A percentile compares a stretch with the other conserved stretches of the same genome.
phyloP scores from a whole-genome alignment of 176 grass and related monocot genomes.

The Bromus sterilis region DNA sequence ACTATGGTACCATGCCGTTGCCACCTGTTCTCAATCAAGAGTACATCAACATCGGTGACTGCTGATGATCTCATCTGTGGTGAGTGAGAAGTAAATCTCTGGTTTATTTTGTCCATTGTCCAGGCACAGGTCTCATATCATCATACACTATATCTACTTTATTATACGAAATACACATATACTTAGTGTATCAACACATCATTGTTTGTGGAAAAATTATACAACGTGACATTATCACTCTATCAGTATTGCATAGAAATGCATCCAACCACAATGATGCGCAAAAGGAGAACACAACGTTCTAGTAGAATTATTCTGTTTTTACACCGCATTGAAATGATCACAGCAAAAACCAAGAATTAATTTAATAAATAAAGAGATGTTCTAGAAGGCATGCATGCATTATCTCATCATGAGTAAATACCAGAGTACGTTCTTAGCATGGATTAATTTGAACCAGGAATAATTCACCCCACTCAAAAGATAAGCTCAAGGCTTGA shows the following conservation, averaged over 20 bases:
- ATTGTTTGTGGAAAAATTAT: background rate
- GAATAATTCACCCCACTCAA: too few species aligned
- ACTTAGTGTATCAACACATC: background rate
- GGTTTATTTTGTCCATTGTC: background rate
- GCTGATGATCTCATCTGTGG: background rate
- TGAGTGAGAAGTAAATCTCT: background rate
- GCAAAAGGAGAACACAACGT: too few species aligned
- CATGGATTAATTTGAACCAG: too few species aligned
- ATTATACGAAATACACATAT: background rate
- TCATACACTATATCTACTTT: background rate
- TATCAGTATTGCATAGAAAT: background rate
- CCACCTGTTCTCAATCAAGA: background rate
- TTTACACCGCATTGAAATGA: background rate
- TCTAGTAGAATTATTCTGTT: too few species aligned
- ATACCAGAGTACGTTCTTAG: too few species aligned
- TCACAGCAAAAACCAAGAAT: background rate
- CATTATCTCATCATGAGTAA: background rate
- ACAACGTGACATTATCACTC: background rate
- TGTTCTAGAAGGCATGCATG: background rate
- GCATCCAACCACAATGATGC: too few species aligned
- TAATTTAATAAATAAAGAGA: background rate
- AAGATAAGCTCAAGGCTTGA: too few species aligned
- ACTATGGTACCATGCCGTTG: background rate
- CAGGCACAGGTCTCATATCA: background rate
- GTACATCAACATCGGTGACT: background rate